Evolutionary conservation across 2,329 filamentous ascomycete genomes (phyloP).

Genomic region (Paracoccidioides lutzii): DNA sequence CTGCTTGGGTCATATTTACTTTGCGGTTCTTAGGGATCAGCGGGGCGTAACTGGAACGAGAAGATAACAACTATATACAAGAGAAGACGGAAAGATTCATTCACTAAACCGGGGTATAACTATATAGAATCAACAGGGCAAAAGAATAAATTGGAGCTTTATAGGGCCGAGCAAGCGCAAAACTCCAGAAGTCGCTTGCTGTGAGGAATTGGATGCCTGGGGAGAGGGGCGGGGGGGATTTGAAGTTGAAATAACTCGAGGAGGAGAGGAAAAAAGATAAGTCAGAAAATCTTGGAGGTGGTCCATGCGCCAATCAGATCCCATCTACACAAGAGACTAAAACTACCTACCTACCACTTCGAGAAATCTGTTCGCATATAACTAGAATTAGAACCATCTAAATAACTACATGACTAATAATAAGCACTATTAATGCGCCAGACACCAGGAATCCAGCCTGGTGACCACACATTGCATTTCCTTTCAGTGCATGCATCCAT

Average conservation of each 20-base stretch:
- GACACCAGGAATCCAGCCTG: no score
- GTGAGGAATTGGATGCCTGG: slow-evolving; percentile 1
- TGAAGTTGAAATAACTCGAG: slow-evolving; percentile 5
- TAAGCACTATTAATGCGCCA: no score
- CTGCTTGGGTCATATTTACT: slow-evolving; percentile 18
- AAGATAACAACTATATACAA: not conserved
- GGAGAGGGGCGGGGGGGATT: slow-evolving; percentile 2
- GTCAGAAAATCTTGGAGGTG: not conserved
- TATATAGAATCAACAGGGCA: not conserved
- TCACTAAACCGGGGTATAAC: not conserved
- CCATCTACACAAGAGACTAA: no score
- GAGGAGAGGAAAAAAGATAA: slow-evolving; percentile 9
- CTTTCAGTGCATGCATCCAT: no score
- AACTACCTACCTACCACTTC: no score
- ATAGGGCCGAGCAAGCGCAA: slow-evolving; percentile 38
- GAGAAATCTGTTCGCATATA: no score
- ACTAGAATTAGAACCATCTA: no score
- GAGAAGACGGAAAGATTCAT: not conserved
- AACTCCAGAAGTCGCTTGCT: slow-evolving; percentile 44
- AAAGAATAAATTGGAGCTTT: slow-evolving; percentile 34
- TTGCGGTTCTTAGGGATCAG: not conserved
- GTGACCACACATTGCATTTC: no score
- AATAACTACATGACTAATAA: no score
- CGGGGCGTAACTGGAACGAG: not conserved
- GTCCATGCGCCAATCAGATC: not conserved